Percentiles rank a stretch among this genome's conserved stretches.
Evolutionary conservation across 768 basidiomycete genomes (phyloP).

Genomic region (Suillus occidentalis): DNA sequence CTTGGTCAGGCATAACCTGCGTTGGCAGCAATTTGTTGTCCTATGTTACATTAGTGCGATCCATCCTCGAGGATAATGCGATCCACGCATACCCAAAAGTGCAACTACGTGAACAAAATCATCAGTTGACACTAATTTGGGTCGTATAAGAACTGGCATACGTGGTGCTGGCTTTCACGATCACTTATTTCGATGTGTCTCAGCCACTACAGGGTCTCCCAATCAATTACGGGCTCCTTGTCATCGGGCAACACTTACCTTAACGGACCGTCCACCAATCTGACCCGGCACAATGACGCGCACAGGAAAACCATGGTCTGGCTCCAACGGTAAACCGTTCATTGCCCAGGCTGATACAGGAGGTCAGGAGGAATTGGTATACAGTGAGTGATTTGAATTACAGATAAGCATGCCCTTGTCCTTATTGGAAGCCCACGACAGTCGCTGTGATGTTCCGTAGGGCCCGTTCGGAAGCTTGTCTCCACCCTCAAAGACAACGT

Average conservation of each 20-base stretch:
- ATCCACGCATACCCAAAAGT: conserved; percentile 32
- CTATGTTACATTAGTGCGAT: conserved; percentile 6
- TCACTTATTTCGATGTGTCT: conserved; percentile 51
- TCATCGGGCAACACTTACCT: conserved; percentile 17
- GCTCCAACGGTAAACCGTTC: conserved; percentile 58
- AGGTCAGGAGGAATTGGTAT: neutral
- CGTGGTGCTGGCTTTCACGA: conserved; percentile 53
- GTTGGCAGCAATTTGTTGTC: conserved; percentile 67
- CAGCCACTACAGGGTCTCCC: conserved; percentile 46
- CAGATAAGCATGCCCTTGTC: conserved; percentile 51
- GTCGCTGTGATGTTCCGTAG: conserved; percentile 53
- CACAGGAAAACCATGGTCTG: conserved; percentile 68
- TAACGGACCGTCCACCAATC: conserved; percentile 61
- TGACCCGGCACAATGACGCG: conserved; percentile 62
- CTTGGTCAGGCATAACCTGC: conserved; percentile 50
- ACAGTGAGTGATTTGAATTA: conserved; percentile 11
- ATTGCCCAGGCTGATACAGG: conserved; percentile 46
- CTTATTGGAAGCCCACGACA: conserved; percentile 46
- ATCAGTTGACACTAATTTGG: conserved; percentile 4
- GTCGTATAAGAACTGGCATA: conserved; percentile 25
- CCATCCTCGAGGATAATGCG: neutral
- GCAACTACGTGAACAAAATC: conserved; percentile 23
- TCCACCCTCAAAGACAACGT: conserved; percentile 60
- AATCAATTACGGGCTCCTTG: neutral
- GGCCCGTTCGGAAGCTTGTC: conserved; percentile 59